Conservation (phyloP, 805 yeast genomes). For the Maudiozyma bulderi region DNA sequence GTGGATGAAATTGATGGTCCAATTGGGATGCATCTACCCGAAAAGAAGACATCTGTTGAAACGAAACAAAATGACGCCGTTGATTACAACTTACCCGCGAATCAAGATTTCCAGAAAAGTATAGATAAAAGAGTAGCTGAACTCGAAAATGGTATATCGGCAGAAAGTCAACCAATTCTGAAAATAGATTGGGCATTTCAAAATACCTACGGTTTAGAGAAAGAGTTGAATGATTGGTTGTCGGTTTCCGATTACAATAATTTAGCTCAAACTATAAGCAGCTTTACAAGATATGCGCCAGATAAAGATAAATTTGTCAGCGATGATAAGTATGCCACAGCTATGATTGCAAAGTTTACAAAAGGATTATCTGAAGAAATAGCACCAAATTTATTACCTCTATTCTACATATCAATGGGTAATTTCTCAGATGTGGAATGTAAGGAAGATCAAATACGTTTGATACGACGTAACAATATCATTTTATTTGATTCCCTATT, state of each 20-base stretch:
- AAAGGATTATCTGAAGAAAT: slow-evolving; percentile 3
- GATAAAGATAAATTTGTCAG: slow-evolving; percentile 8
- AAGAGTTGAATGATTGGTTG: slow-evolving; percentile 44
- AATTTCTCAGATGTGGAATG: slow-evolving; percentile 7
- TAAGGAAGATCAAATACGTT: slow-evolving; percentile 10
- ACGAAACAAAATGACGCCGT: slow-evolving; percentile 3
- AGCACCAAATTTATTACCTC: slow-evolving; percentile 9
- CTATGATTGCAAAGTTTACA: slow-evolving; percentile 1
- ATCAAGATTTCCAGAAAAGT: slow-evolving; percentile 27
- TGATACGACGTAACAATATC: slow-evolving; percentile 17
- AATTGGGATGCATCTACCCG: slow-evolving; percentile 8
- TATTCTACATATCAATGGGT: slow-evolving; percentile 24
- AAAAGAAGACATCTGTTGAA: slow-evolving; percentile 3
- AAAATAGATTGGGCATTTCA: slow-evolving; percentile 35
- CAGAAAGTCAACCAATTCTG: slow-evolving; percentile 31
- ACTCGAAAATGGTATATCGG: slow-evolving; percentile 8
- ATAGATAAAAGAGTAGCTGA: slow-evolving; percentile 32
- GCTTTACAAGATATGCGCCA: slow-evolving; percentile 9
- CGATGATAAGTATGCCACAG: slow-evolving; percentile 14
- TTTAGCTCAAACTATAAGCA: slow-evolving; percentile 9
- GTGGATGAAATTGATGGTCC: slow-evolving; percentile 32
- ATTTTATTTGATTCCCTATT: slow-evolving; percentile 10
- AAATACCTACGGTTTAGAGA: slow-evolving; percentile 29
- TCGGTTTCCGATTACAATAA: slow-evolving; percentile 23
- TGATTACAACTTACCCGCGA: slow-evolving; percentile 30